Conservation (phyloP, 2,329 filamentous ascomycete genomes). For the Cladosporium oxysporum region DNA sequence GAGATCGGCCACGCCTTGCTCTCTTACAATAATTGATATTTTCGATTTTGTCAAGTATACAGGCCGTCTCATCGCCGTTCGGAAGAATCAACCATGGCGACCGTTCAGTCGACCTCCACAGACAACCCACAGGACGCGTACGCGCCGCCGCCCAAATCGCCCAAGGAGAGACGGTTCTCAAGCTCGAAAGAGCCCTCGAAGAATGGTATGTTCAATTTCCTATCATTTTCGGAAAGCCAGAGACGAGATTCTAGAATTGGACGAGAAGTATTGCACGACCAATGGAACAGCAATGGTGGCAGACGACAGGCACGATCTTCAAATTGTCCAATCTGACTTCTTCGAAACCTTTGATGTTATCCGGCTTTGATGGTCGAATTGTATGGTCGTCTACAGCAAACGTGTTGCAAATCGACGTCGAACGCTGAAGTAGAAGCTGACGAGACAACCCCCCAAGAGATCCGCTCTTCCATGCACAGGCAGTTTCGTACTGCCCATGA, state of each 20-base stretch:
- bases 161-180: conserved; percentile 41
- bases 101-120: conserved; percentile 13
- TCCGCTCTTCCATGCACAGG: conserved; percentile 78
- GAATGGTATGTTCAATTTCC: conserved; percentile 41
- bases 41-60: not conserved
- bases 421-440: conserved; percentile 18
- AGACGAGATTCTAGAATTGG: not conserved
- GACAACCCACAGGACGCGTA: conserved; percentile 12
- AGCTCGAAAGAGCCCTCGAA: conserved; percentile 46
- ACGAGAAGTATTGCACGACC: not conserved
- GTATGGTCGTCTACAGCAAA: not conserved
- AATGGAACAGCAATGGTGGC: not conserved
- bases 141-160: conserved; percentile 10
- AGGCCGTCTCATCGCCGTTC: not conserved
- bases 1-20: not conserved
- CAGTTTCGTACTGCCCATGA: conserved; percentile 89
- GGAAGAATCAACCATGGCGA: conserved; percentile 10
- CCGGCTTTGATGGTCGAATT: not conserved
- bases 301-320: not conserved
- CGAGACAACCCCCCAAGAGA: conserved; percentile 59
- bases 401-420: not conserved
- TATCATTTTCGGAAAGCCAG: not conserved
- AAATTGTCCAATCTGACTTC: not conserved
- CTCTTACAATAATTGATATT: not conserved
- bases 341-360: not conserved